Conservation (phyloP, 2,329 filamentous ascomycete species). For the Erysiphe pulchra region DNA sequence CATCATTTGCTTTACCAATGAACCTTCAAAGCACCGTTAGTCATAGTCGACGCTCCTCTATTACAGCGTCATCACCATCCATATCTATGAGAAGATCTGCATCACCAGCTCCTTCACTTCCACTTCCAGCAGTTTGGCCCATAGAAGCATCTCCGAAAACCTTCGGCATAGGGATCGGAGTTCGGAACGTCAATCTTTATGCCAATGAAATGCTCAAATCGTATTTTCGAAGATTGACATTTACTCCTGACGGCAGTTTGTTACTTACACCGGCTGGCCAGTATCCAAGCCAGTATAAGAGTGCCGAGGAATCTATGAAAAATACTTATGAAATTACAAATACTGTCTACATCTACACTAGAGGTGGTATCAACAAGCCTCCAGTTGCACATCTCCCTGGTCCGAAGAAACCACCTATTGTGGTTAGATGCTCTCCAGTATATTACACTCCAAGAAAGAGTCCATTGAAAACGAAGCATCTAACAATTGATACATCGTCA, state of each 20-base stretch:
- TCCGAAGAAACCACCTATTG: conserved; percentile 94
- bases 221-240: conserved; percentile 82
- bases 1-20: conserved; percentile 75
- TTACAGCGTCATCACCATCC: conserved; percentile 38
- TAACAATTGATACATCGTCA: conserved; percentile 84
- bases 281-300: conserved; percentile 53
- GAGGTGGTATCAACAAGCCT: conserved; percentile 88
- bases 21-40: conserved; percentile 76
- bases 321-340: conserved; percentile 71
- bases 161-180: conserved; percentile 27
- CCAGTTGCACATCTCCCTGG: conserved; percentile 86
- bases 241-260: conserved; percentile 83
- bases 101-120: conserved; percentile 81
- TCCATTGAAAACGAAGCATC: conserved; percentile 49
- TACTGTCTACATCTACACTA: conserved; percentile 93
- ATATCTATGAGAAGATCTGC: conserved; percentile 57
- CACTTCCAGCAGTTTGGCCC: conserved; percentile 83
- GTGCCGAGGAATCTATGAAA: conserved; percentile 39
- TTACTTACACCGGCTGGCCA: conserved; percentile 87
- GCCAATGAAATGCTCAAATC: conserved; percentile 92
- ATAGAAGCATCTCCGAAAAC: conserved; percentile 68
- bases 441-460: conserved; percentile 58
- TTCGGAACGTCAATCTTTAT: conserved; percentile 74
- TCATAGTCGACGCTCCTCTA: conserved; percentile 84
- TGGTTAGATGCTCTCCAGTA: conserved; percentile 77